A percentile compares a stretch with the other conserved stretches of the same genome.
Conservation (phyloP, 176 grass and related monocot genomes). For the Hyparrhenia diplandra region DNA sequence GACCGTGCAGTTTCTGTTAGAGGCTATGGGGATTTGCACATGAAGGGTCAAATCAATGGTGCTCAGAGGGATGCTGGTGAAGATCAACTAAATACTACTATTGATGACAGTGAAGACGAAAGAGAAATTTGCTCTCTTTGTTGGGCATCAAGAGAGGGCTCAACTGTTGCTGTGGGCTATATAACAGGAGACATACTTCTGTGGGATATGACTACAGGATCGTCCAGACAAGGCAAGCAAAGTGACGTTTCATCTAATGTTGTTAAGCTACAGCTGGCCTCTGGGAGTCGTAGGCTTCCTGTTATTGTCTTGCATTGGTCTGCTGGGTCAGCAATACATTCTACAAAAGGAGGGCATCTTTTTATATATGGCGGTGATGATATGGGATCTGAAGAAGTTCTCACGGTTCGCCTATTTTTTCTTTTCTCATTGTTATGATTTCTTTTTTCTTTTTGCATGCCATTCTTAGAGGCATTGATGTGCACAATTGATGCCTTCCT, state of each 20-base stretch:
- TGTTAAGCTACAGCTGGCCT: slow-evolving; percentile 84
- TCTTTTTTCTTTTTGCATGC: neutral
- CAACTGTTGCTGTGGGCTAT: slow-evolving; percentile 72
- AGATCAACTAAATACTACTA: slow-evolving; percentile 36
- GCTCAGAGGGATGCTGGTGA: slow-evolving; percentile 23
- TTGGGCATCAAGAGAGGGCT: slow-evolving; percentile 66
- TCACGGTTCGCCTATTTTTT: slow-evolving; percentile 57
- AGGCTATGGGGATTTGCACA: slow-evolving; percentile 51
- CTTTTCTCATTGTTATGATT: neutral
- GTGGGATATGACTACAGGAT: slow-evolving; percentile 56
- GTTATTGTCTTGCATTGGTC: slow-evolving; percentile 96
- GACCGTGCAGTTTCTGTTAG: slow-evolving; percentile 46
- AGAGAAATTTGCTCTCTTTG: slow-evolving; percentile 90
- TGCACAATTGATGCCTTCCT: neutral
- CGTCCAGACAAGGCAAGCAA: slow-evolving; percentile 57
- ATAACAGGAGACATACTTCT: slow-evolving; percentile 90
- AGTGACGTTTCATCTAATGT: slow-evolving; percentile 44
- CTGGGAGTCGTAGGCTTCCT: slow-evolving; percentile 76
- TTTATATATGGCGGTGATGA: slow-evolving; percentile 97
- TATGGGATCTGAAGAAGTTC: slow-evolving; percentile 98
- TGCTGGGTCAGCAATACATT: slow-evolving; percentile 39
- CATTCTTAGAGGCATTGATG: neutral
- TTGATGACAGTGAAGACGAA: slow-evolving; percentile 56
- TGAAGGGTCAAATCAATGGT: slow-evolving; percentile 42
- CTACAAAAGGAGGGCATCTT: slow-evolving; percentile 69